phyloP scores from a whole-genome alignment of 805 yeast species.

The Lachancea thermotolerans region DNA sequence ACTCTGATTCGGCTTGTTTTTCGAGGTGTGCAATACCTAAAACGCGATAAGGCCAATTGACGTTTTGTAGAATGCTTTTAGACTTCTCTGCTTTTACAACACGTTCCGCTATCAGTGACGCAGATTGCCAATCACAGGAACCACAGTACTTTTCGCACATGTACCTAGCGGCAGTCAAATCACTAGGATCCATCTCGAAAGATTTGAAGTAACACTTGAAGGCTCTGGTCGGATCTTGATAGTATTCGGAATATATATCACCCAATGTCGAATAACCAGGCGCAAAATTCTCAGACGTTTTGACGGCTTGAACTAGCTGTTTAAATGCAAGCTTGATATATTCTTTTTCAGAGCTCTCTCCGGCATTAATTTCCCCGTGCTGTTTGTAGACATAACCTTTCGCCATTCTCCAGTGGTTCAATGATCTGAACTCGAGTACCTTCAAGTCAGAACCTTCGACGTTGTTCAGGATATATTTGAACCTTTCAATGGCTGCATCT shows the following conservation, averaged over 20 bases:
- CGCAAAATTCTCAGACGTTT: constrained; percentile 58
- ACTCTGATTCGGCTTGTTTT: constrained; percentile 61
- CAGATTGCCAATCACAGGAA: constrained; percentile 75
- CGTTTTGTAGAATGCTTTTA: constrained; percentile 39
- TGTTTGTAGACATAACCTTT: constrained; percentile 43
- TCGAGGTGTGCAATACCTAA: constrained; percentile 75
- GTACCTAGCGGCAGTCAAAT: constrained; percentile 64
- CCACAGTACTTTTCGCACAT: constrained; percentile 65
- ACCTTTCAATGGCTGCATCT: constrained; percentile 34
- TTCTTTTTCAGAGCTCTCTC: constrained; percentile 14
- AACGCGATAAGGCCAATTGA: constrained; percentile 84
- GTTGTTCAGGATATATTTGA: constrained; percentile 23
- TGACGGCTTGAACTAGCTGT: constrained; percentile 53
- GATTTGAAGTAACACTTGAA: constrained; percentile 85
- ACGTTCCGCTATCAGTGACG: constrained; percentile 63
- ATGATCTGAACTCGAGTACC: constrained; percentile 51
- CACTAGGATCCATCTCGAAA: constrained; percentile 76
- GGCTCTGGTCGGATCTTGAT: constrained; percentile 59
- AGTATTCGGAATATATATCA: constrained; percentile 52
- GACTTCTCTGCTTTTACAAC: constrained; percentile 60
- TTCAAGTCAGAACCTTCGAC: constrained; percentile 46
- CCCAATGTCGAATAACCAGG: constrained; percentile 83
- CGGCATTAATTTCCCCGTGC: constrained; percentile 16
- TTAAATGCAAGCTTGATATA: constrained; percentile 47
- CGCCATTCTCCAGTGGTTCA: constrained; percentile 67